Base-by-base conservation (phyloP, 2,329 filamentous ascomycete species). In the Coniochaeta ligniaria region DNA sequence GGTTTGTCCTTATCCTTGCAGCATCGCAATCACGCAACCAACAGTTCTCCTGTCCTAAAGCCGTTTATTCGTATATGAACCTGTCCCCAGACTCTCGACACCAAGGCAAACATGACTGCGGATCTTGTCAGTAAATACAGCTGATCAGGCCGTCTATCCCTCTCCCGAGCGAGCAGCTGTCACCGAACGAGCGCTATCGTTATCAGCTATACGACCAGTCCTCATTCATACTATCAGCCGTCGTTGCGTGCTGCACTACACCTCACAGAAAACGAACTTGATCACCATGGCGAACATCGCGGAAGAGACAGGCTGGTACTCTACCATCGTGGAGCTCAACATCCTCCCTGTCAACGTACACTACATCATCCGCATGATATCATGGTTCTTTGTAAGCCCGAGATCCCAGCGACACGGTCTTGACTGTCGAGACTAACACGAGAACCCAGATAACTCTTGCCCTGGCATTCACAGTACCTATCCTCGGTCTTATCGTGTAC, bases 401-500 rank as follows among this genome's bases (percentile, higher is more conserved):
- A 35, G 28, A 14, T 2, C 3, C 24, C 22, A 28, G 26, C 16
- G n/a, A 1, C 56, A n/a, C 41, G 7, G 31, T 31, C 28, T 7
- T 36, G 35, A 2, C 24, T 47, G 14, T 7, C 28, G 28, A 58
- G 17, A 3, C 59, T 63, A 59, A 64, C 61, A n/a, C 11, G 7
- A 20, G 6, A 2, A 22, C 20, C 47, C 38, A 81, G 78, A 71
- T 78, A 58, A 71, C 71, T 3, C 70, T 82, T 24, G 78, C 80
- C 38, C 69, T 82, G 0, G 69, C 78, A 11, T 76, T 82, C 50
- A 72, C 78, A 47, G 61, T 80, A 0, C 82, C 83, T 1, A 69
- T 83, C 33, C 61, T 77, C 33, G 68, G 75, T n/a, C 69, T 84
- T 33, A 73, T 85, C 60, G 62, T 76, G 33, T 77, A 83, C 65